Base-by-base conservation (phyloP, 176 grass and related monocot genomes). In the Bromus sterilis region DNA sequence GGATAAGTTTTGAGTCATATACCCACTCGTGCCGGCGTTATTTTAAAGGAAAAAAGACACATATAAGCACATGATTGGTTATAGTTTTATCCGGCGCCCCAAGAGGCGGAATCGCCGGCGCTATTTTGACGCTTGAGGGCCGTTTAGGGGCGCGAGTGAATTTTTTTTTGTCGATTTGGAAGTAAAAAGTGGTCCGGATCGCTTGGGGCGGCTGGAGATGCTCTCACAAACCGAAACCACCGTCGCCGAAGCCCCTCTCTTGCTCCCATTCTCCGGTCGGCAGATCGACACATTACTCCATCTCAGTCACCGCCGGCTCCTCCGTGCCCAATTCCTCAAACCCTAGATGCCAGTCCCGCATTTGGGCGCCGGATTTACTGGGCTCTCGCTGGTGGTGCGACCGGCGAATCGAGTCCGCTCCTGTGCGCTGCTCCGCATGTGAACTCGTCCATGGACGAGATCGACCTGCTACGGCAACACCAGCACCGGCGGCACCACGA, bases 401-500 rank as follows among this genome's bases (percentile, higher is more conserved):
- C 25, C 53, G 73, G 41, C 18, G 73, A n/a, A 37, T 13, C 42
- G 64, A 78, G 55, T 32, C 24, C 66, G 33, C 78, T 1, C 25
- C 23, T 24, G 30, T 48, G 44, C 4, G 8, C 33, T 66, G 67
- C 25, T 29, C 23, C 48, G 32, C 61, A 85, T 77, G 82, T 93
- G 93, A 96, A 88, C 88, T 89, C 93, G 2, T 29, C 86, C 42
- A 96, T 99, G 86, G 97, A 99, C 67, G 97, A 96, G 87, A 93
- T 99, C 75, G 89, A 78, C 66, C 87, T 99, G 77, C 82, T 99
- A 32, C 89, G 91, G 70, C 92, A 98, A 71, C 88, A 92, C 49
- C 92, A 98, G 76, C 88, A 92, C 49, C 90, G 93, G 86, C 78
- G 79, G 23, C 90, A 73, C 74, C 87, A 95, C 70, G 92, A 89